Percentiles rank a stretch among this genome's conserved stretches.
Evolutionary conservation across 768 basidiomycete species (phyloP).

Genomic region (Leccinellum luteum): DNA sequence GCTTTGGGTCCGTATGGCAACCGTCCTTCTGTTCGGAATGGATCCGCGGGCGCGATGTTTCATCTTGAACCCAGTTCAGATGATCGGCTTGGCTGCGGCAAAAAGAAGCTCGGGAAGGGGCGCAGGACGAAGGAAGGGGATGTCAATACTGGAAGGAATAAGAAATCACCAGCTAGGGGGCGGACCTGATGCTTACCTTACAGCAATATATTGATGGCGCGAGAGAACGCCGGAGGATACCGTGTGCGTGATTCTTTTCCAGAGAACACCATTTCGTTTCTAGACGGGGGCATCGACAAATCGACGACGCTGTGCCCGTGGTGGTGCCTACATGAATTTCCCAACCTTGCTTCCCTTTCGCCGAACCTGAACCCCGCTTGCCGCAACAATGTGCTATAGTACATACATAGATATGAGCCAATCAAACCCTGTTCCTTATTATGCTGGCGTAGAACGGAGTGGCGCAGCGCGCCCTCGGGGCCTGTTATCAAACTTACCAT

Average conservation of each 20-base stretch:
- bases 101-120: conserved; percentile 19
- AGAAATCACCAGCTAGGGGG: conserved; percentile 5
- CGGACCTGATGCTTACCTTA: conserved; percentile 5
- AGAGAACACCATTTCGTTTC: neutral
- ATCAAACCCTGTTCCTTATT: conserved; percentile 8
- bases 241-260: conserved; percentile 5
- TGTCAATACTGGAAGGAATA: conserved; percentile 10
- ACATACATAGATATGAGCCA: conserved; percentile 13
- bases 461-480: conserved; percentile 2
- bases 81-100: conserved; percentile 26
- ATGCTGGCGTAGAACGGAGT: conserved; percentile 1
- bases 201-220: conserved; percentile 12
- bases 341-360: conserved; percentile 3
- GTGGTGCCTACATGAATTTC: neutral
- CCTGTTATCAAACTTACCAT: conserved; percentile 3
- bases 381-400: conserved; percentile 7
- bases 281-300: conserved; percentile 1
- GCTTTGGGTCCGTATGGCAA: conserved; percentile 18
- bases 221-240: conserved; percentile 20
- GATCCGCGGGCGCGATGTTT: conserved; percentile 29
- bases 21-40: conserved; percentile 11
- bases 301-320: neutral
- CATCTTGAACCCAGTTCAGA: conserved; percentile 7
- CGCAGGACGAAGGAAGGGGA: conserved; percentile 14
- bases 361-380: conserved; percentile 9